Base-by-base conservation (phyloP, 306 rosid species). In the Luffa acutangula region DNA sequence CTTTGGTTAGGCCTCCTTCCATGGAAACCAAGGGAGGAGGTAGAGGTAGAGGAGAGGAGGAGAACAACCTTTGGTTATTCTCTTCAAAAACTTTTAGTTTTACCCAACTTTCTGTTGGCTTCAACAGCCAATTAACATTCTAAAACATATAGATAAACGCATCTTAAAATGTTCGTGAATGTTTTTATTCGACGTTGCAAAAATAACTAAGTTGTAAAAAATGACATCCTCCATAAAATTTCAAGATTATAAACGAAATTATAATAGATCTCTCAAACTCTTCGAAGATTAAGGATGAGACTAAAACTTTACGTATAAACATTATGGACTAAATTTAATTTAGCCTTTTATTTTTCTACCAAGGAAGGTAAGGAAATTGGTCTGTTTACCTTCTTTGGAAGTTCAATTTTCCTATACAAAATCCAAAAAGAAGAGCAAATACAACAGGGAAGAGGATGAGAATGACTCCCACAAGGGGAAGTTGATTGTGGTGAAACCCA, bases 401-500 rank as follows among this genome's bases (percentile, higher is more conserved):
- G 67, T 84, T 84, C 64, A 88, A 45, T 25, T 45, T 39, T 52
- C 82, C 88, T 0, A 83, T 77, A 37, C 67, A 82, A 77, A 37
- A 82, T 4, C 87, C 84, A 70, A 88, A 88, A 57, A 79, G 34
- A 2, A 80, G 53, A 14, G 91, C 88, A 54, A 80, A 83, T 53
- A 37, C 62, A 45, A 85, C 0, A 36, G 88, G 90, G 58, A 80
- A 85, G 31, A 75, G 78, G 14, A 83, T 6, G 77, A 86, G 88
- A 69, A 89, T 21, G 42, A 80, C 21, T 2, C 80, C 88, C 9
- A 83, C 88, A 33, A 87, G 57, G 31, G 81, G 14, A 37, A 87
- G 75, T n/a, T 76, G 82, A 77, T 64, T 75, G 56, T 71, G 81
- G 39, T 85, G 81, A 83, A 81, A 87, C 71, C 87, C 88, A 31